phyloP scores from a whole-genome alignment of 164 flowering plant species.

The Euptelea pleiosperma region DNA sequence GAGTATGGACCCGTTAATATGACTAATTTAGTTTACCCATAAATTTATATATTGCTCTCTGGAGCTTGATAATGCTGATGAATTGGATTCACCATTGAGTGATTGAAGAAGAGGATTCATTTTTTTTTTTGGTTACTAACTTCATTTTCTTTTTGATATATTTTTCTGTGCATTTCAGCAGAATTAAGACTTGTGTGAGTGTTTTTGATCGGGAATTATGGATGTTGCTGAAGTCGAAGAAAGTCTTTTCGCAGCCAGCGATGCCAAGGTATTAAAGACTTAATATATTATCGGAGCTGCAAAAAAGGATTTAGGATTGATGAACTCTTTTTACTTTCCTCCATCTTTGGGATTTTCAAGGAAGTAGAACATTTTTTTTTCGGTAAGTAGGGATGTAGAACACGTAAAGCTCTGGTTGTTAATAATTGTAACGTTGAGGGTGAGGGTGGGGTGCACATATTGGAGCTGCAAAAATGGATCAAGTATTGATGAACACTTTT shows the following conservation, averaged over 20 bases:
- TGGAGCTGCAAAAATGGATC: not conserved
- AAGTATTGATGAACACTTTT: not conserved
- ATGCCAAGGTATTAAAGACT: conserved; percentile 75
- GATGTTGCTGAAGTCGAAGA: conserved; percentile 86
- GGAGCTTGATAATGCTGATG: too few relatives aligned
- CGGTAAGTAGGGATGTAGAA: too few relatives aligned
- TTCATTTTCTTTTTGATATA: not conserved
- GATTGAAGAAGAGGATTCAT: too few relatives aligned
- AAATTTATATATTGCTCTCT: too few relatives aligned
- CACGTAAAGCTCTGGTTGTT: too few relatives aligned
- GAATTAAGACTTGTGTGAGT: conserved; percentile 19
- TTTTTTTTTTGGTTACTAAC: not conserved
- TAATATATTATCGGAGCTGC: not conserved
- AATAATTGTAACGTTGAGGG: too few relatives aligned
- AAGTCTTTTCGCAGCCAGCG: conserved; percentile 63
- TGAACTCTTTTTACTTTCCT: not conserved
- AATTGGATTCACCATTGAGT: too few relatives aligned
- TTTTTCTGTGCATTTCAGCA: conserved; percentile 25
- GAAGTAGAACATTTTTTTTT: too few relatives aligned
- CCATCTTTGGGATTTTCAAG: too few relatives aligned
- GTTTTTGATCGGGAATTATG: conserved; percentile 40
- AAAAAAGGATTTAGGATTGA: not conserved
- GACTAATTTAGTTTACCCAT: too few relatives aligned
- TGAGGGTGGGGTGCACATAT: too few relatives aligned
- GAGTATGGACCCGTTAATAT: too few relatives aligned